Percentiles rank a stretch among this genome's conserved stretches.
These are phyloP conservation scores for Nothophytophthora sp. DNA, from an alignment of 352 stramenopile species.

Conservation along the genomic window DNA sequence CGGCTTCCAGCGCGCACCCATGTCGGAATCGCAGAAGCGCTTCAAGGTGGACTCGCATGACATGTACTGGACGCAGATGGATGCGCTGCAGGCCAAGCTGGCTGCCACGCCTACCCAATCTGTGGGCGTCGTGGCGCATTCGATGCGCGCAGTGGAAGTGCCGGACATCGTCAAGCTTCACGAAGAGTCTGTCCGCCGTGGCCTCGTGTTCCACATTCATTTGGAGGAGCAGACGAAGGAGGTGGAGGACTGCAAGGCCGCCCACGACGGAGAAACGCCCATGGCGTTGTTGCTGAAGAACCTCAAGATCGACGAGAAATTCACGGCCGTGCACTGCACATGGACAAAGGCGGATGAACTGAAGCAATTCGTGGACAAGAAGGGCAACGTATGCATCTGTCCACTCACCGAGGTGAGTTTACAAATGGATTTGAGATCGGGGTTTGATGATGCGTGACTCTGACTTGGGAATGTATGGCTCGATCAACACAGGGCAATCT, in stretches of 20 bases:
- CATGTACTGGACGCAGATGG: constrained; percentile 75
- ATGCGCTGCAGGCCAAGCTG: constrained; percentile 33
- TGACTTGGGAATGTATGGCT: not conserved
- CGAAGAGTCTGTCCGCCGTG: constrained; percentile 59
- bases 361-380: constrained; percentile 54
- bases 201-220: constrained; percentile 73
- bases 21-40: constrained; percentile 64
- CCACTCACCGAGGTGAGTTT: constrained; percentile 57
- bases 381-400: constrained; percentile 78
- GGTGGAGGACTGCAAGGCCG: constrained; percentile 72
- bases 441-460: not conserved
- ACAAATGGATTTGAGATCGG: too few species aligned
- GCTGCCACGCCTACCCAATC: constrained; percentile 43
- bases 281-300: constrained; percentile 73
- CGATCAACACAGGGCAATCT: constrained; percentile 79
- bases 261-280: constrained; percentile 51
- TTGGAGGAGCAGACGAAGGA: constrained; percentile 75
- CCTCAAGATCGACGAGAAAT: constrained; percentile 68
- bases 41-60: constrained; percentile 72
- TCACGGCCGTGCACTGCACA: constrained; percentile 78
- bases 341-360: constrained; percentile 64
- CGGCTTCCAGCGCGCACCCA: constrained; percentile 56
- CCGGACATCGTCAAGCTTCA: constrained; percentile 65
- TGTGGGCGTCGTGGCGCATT: constrained; percentile 75
- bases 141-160: constrained; percentile 68